A percentile compares a stretch with the other conserved stretches of the same genome.
phyloP scores from a whole-genome alignment of 129 eudicot species.

The Pulicaria dysenterica region DNA sequence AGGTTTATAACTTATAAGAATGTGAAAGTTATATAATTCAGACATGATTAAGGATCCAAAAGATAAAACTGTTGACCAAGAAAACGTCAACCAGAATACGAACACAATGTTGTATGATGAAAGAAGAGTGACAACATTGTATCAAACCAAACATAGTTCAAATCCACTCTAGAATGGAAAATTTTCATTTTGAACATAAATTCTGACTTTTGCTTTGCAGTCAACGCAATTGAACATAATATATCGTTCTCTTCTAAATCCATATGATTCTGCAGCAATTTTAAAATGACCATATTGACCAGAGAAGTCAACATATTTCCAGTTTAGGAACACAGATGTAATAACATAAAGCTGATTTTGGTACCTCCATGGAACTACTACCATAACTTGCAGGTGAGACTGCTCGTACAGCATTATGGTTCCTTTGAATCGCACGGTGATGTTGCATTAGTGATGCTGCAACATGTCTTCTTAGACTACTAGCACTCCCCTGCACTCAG shows the following conservation, averaged over 20 bases:
- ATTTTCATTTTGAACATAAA: neutral
- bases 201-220: neutral
- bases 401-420: constrained; percentile 57
- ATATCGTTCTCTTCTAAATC: neutral
- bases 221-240: neutral
- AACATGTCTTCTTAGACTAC: constrained; percentile 86
- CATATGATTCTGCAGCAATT: neutral
- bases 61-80: neutral
- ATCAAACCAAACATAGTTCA: neutral
- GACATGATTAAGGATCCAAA: neutral
- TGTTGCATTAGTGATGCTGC: constrained; percentile 89
- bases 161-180: neutral
- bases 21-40: neutral
- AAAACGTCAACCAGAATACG: neutral
- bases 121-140: neutral
- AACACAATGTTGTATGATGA: neutral
- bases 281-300: constrained; percentile 7
- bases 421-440: constrained; percentile 64
- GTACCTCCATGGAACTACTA: constrained; percentile 97
- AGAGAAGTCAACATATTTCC: constrained; percentile 7
- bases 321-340: neutral
- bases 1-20: neutral
- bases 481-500: constrained; percentile 70
- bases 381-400: constrained; percentile 93
- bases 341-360: constrained; percentile 5